Base-by-base conservation (phyloP, 345 rosid species). In the Anacardium occidentale region DNA sequence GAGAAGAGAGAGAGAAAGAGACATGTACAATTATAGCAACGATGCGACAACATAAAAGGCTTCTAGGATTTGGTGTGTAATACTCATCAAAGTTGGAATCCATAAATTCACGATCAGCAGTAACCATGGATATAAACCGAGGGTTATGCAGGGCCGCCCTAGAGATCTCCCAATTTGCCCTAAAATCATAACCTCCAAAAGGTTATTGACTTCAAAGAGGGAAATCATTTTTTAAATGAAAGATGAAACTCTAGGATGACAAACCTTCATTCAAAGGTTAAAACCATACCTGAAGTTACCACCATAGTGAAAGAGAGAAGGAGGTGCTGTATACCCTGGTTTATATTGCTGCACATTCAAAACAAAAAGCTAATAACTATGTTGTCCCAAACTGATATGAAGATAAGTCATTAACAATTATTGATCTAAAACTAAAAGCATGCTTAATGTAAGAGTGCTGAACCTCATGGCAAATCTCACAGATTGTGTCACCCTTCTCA, bases 391-490 rank as follows among this genome's bases (percentile, higher is more conserved):
- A 52, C n/a, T 10, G 13, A 20, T 48, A 20, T 40, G 13, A 51
- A 62, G 21, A 51, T 48, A 40, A 59, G 4, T 8, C 32, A 50
- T 15, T 21, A 29, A 51, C 34, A 29, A 52, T 11, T 25, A 51
- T 51, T 50, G 29, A 58, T 68, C 15, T 52, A 61, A 69, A 66
- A 53, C 56, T 26, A 22, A 29, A 65, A 73, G 69, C 57, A 66
- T 15, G 44, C 22, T 54, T 50, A 21, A 60, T 40, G 34, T 56
- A 52, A 60, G 53, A 59, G 70, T 55, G 50, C 58, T 18, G 47
- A 57, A 93, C 97, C 98, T 94, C 90, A 22, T 12, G 82, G 78
- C 98, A 92, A 24, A 94, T 92, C 82, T 94, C 97, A 50, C 97
- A 94, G 68, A 73, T 61, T 8, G 86, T 89, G 73, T 94, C 86